Base-by-base conservation (phyloP, 2,329 filamentous ascomycete genomes). In the Aspergillus pseudotamarii region DNA sequence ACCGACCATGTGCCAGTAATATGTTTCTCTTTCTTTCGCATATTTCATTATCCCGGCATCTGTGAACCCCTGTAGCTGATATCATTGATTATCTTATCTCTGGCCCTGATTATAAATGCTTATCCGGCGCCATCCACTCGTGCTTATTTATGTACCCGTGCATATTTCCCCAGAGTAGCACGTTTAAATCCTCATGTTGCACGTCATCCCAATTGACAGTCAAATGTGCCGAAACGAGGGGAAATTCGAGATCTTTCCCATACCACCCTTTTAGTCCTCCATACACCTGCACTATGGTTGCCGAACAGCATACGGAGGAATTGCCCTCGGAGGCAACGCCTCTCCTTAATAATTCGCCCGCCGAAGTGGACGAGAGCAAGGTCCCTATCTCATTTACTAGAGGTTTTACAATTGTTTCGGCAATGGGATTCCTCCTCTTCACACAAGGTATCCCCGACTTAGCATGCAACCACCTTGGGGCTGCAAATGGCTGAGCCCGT, bases 401-500 rank as follows among this genome's bases (percentile, higher is more conserved):
- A 26, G 68, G 68, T 14, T 51, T 65, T 11, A 57, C 56, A 12
- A 67, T 69, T 38, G 28, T 63, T 10, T 5, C 64, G 3, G 38
- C 66, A 6, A 68, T 66, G 60, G 68, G 68, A 2, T 34, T 65
- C 4, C 57, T 69, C 32, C 61, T 68, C 8, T 69, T 69, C 32
- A 68, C 65, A 23, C 68, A 69, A 51, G 58, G 68, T 68, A 66
- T 34, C 26, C 19, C 19, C 6, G 38, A 10, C 38, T 12, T 59
- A 12, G 19, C 8, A 16, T 36, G 41, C 6, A 46, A 9, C 16
- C 8, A n/a, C 32, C 12, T 9, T 9, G 3, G 21, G n/a, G 14
- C 41, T 38, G 38, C 16, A 26, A 57, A 34, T 38, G 60, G 48
- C 50, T 26, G n/a, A 53, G 11, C 26, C 14, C 19, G 26, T 10